Evolutionary conservation across 129 eudicot species (phyloP).

Genomic region (Pseudognaphalium luteoalbum): DNA sequence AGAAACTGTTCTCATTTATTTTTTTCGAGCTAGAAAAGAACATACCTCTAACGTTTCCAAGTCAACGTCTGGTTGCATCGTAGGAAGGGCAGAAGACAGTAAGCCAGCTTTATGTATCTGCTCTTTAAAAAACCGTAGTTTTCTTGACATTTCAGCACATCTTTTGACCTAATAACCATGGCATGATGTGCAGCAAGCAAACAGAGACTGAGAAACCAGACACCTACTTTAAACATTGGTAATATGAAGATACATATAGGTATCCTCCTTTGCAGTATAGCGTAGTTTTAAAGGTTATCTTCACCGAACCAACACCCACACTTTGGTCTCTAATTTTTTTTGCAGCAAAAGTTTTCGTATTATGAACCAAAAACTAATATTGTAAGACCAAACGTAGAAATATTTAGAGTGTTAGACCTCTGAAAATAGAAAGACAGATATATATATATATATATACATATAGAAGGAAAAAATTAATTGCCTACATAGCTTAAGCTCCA

Average conservation of each 20-base stretch:
- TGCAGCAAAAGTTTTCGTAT: background rate
- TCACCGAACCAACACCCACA: conserved; percentile 10
- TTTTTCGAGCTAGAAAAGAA: background rate
- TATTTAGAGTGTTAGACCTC: background rate
- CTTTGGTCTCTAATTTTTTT: conserved; percentile 1
- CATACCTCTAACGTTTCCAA: conserved; percentile 90
- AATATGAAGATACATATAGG: conserved; percentile 10
- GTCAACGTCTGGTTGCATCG: conserved; percentile 70
- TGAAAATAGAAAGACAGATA: background rate
- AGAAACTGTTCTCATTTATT: background rate
- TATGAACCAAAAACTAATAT: background rate
- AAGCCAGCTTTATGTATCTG: conserved; percentile 88
- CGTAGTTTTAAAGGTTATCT: background rate
- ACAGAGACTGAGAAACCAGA: conserved; percentile 15
- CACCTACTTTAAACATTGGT: conserved; percentile 12
- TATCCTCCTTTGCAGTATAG: background rate
- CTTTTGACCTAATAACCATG: conserved; percentile 68
- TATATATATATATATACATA: too few relatives aligned
- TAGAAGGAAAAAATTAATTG: background rate
- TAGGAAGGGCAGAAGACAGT: conserved; percentile 46
- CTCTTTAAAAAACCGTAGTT: conserved; percentile 84
- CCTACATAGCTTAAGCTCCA: background rate
- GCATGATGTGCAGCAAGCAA: conserved; percentile 19
- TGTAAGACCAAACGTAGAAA: background rate
- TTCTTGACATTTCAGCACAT: conserved; percentile 99